These are phyloP conservation scores for Camellia granthamiana DNA, from an alignment of 148 eudicot species.

Conservation along the genomic window DNA sequence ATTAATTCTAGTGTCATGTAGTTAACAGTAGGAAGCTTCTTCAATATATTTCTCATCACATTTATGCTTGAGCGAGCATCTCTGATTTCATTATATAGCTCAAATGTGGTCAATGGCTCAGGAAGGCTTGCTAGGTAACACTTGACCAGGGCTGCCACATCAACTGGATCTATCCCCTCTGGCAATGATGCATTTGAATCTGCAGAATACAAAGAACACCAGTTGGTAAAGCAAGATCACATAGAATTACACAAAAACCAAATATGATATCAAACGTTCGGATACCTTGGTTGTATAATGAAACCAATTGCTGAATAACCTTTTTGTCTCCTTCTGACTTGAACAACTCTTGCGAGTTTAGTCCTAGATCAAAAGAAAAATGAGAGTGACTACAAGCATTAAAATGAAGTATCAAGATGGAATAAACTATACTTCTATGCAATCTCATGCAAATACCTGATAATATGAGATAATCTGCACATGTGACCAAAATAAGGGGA, in stretches of 20 bases:
- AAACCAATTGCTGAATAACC: constrained; percentile 73
- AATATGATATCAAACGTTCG: constrained; percentile 2
- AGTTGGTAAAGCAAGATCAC: neutral
- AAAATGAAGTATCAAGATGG: neutral
- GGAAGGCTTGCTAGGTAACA: constrained; percentile 95
- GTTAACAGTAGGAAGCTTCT: constrained; percentile 86
- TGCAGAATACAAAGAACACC: constrained; percentile 28
- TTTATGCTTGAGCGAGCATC: constrained; percentile 65
- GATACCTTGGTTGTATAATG: constrained; percentile 85
- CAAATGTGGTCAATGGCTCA: constrained; percentile 75
- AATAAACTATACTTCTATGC: neutral
- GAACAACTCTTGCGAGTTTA: constrained; percentile 70
- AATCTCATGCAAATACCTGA: constrained; percentile 51
- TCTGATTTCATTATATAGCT: constrained; percentile 70
- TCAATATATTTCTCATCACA: constrained; percentile 65
- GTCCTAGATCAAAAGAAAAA: constrained; percentile 41
- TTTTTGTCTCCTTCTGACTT: constrained; percentile 80
- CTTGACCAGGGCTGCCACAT: constrained; percentile 76
- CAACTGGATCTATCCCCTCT: constrained; percentile 62
- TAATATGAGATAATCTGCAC: constrained; percentile 87
- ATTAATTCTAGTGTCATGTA: constrained; percentile 89
- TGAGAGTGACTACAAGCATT: neutral
- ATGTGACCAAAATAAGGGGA: constrained; percentile 70
- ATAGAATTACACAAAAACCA: neutral
- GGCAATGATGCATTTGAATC: constrained; percentile 75